phyloP scores from a whole-genome alignment of 768 basidiomycete genomes.

The Boletus subcaerulescens region DNA sequence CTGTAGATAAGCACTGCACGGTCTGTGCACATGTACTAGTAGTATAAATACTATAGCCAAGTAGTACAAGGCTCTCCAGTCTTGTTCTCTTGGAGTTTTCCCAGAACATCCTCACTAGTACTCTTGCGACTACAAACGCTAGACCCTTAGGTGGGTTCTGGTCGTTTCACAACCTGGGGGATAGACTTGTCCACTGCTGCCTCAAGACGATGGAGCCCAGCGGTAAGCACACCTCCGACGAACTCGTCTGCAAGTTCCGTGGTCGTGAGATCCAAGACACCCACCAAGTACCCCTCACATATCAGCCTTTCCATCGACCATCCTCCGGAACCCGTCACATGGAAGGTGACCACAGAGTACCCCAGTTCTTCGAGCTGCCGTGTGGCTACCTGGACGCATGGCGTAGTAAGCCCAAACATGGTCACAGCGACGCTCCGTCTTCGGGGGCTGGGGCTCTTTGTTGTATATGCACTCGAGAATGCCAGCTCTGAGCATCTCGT shows the following conservation, averaged over 20 bases:
- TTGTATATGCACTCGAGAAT: no score
- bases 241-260: slow-evolving; percentile 34
- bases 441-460: background rate
- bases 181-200: slow-evolving; percentile 19
- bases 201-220: slow-evolving; percentile 28
- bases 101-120: no score
- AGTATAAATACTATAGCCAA: no score
- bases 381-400: slow-evolving; percentile 20
- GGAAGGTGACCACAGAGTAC: slow-evolving; percentile 24
- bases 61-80: no score
- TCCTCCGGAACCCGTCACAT: slow-evolving; percentile 30
- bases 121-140: no score
- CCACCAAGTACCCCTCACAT: slow-evolving; percentile 20
- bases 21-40: no score
- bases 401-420: slow-evolving; percentile 30
- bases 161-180: slow-evolving; percentile 31
- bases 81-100: no score
- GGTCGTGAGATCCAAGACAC: no score
- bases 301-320: slow-evolving; percentile 31
- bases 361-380: slow-evolving; percentile 21
- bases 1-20: no score
- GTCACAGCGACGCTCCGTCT: slow-evolving; percentile 17
- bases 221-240: slow-evolving; percentile 28
- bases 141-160: no score
- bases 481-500: no score